These are phyloP conservation scores for Tilletiopsis washingtonensis DNA, from an alignment of 1,284 basidiomycete genomes.

Conservation along the genomic window DNA sequence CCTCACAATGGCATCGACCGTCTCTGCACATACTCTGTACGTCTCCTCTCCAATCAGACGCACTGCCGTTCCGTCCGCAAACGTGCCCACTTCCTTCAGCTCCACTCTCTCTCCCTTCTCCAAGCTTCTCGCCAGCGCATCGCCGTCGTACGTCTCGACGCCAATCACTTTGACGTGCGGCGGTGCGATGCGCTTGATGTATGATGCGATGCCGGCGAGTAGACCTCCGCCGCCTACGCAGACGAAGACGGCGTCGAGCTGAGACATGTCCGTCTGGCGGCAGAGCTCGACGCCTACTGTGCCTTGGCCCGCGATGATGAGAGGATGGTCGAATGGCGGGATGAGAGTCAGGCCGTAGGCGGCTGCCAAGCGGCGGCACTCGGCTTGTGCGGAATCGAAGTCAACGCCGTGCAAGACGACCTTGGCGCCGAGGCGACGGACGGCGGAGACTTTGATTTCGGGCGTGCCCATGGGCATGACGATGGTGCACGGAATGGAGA, in stretches of 20 bases:
- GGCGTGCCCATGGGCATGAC: slow-evolving; percentile 97
- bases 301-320: slow-evolving; percentile 94
- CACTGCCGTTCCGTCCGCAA: slow-evolving; percentile 99
- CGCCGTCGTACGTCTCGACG: slow-evolving; percentile 90
- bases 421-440: slow-evolving; percentile 83
- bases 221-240: slow-evolving; percentile 90
- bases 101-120: slow-evolving; percentile 63
- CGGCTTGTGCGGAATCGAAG: slow-evolving; percentile 93
- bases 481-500: slow-evolving; percentile 89
- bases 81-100: slow-evolving; percentile 84
- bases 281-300: slow-evolving; percentile 85
- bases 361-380: slow-evolving; percentile 76
- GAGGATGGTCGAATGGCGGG: slow-evolving; percentile 94
- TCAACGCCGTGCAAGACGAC: slow-evolving; percentile 85
- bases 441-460: slow-evolving; percentile 90
- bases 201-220: slow-evolving; percentile 78
- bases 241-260: slow-evolving; percentile 77
- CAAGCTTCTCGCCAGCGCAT: slow-evolving; percentile 75
- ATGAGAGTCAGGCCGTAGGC: slow-evolving; percentile 78
- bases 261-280: slow-evolving; percentile 39
- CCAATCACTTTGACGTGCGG: slow-evolving; percentile 77
- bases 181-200: slow-evolving; percentile 84
- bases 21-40: slow-evolving; percentile 78
- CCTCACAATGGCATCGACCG: slow-evolving; percentile 76
- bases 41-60: slow-evolving; percentile 82